phyloP scores from a whole-genome alignment of 768 basidiomycete species.

The Rhodotorula graminis region DNA sequence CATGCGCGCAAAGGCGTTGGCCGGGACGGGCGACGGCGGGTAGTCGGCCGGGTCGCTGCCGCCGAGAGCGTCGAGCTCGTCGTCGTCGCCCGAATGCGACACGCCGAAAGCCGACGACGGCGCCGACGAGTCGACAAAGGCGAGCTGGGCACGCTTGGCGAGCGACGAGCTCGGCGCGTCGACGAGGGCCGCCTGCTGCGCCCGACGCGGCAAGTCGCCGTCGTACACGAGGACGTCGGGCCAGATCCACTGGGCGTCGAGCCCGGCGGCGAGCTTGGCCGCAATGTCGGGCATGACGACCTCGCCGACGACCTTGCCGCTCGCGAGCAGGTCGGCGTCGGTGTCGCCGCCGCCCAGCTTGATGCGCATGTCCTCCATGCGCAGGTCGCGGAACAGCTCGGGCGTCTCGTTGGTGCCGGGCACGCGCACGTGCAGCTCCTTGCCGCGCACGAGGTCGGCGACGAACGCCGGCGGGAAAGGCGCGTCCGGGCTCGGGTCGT shows the following conservation, averaged over 20 bases:
- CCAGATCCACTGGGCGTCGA: constrained; percentile 26
- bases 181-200: too few relatives aligned
- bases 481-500: constrained; percentile 2
- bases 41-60: constrained; percentile 15
- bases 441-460: constrained; percentile 3
- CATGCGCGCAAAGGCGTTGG: constrained; percentile 38
- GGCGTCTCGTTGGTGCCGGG: constrained; percentile 26
- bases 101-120: background rate
- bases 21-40: constrained; percentile 35
- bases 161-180: background rate
- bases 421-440: constrained; percentile 14
- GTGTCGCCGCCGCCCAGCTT: constrained; percentile 19
- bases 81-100: background rate
- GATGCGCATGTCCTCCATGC: constrained; percentile 38
- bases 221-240: constrained; percentile 41
- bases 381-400: constrained; percentile 33
- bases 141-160: background rate
- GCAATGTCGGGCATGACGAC: constrained; percentile 27
- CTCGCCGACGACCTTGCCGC: constrained; percentile 30
- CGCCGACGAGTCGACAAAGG: background rate
- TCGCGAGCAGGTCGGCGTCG: constrained; percentile 32
- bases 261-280: constrained; percentile 4
- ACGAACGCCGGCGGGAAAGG: constrained; percentile 29
- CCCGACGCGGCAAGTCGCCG: constrained; percentile 26
- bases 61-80: background rate